A percentile compares a stretch with the other conserved stretches of the same genome.
phyloP scores from a whole-genome alignment of 1,284 basidiomycete species.

The Moesziomyces sp. region DNA sequence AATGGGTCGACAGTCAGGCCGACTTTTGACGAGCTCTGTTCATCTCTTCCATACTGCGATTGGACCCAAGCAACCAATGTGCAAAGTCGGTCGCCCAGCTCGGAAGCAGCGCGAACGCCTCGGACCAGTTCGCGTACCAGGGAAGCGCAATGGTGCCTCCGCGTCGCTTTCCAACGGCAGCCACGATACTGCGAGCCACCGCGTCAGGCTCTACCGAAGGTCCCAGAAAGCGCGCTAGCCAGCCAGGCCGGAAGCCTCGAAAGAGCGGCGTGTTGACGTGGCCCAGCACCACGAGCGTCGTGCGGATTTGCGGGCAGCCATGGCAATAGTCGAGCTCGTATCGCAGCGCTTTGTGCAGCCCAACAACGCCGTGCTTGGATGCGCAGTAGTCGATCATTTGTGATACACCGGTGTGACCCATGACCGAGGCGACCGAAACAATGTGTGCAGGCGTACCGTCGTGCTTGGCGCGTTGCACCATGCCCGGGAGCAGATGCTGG shows the following conservation, averaged over 20 bases:
- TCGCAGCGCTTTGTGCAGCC: constrained; percentile 63
- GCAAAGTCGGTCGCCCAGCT: constrained; percentile 42
- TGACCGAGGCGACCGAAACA: constrained; percentile 76
- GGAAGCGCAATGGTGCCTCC: constrained; percentile 50
- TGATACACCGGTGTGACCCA: constrained; percentile 79
- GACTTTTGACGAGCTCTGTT: constrained; percentile 23
- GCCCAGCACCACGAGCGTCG: constrained; percentile 58
- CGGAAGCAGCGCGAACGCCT: constrained; percentile 46
- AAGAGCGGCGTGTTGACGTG: constrained; percentile 61
- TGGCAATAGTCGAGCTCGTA: constrained; percentile 60
- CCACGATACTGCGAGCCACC: constrained; percentile 47
- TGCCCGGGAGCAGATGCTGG: constrained; percentile 90
- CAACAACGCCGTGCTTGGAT: constrained; percentile 65
- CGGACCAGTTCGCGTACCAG: constrained; percentile 58
- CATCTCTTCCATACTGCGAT: constrained; percentile 39
- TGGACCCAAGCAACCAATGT: constrained; percentile 36
- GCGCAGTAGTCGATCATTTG: constrained; percentile 73
- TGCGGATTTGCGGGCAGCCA: constrained; percentile 49
- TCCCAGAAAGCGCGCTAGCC: constrained; percentile 50
- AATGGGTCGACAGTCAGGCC: background rate
- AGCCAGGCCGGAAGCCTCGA: constrained; percentile 30
- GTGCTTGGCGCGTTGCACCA: constrained; percentile 72
- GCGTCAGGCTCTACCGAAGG: constrained; percentile 43
- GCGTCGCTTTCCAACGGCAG: constrained; percentile 41
- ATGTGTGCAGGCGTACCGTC: constrained; percentile 82